Conservation (phyloP, 208 protist species). For the Crithidia acanthocephali region DNA sequence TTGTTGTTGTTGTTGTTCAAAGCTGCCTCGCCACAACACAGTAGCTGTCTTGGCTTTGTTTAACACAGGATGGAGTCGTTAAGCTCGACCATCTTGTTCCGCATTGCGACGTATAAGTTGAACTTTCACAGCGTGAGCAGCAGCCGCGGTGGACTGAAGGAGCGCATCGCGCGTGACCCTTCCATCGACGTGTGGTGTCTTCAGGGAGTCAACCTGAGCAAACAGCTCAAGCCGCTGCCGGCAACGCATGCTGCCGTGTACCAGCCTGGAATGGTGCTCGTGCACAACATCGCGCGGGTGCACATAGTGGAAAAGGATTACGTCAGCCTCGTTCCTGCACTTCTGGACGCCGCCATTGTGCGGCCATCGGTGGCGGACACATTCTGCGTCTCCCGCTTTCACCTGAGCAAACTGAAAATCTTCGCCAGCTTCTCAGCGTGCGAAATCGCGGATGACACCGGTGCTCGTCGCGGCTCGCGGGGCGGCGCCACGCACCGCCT, state of each 20-base stretch:
- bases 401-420: constrained; percentile 14
- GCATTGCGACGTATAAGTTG: constrained; percentile 19
- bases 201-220: constrained; percentile 13
- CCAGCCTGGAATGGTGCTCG: constrained; percentile 2
- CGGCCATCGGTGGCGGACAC: constrained; percentile 15
- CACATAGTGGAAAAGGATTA: neutral
- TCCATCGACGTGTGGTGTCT: constrained; percentile 26
- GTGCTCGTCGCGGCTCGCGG: too few relatives aligned
- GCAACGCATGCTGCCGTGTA: neutral
- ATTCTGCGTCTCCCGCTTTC: constrained; percentile 5
- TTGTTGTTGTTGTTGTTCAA: too few relatives aligned
- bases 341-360: neutral
- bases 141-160: neutral
- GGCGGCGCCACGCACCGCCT: neutral
- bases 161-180: constrained; percentile 5
- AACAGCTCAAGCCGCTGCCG: constrained; percentile 17
- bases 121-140: constrained; percentile 14
- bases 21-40: too few relatives aligned
- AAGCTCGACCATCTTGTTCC: neutral
- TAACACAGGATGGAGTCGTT: too few relatives aligned
- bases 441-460: constrained; percentile 3
- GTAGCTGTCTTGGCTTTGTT: too few relatives aligned
- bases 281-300: constrained; percentile 3
- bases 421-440: constrained; percentile 10
- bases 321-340: constrained; percentile 2